Evolutionary conservation across 495 filamentous ascomycete genomes (phyloP), one percentile per base, ranked within the genome.

Genomic region (Viridothelium virens): DNA sequence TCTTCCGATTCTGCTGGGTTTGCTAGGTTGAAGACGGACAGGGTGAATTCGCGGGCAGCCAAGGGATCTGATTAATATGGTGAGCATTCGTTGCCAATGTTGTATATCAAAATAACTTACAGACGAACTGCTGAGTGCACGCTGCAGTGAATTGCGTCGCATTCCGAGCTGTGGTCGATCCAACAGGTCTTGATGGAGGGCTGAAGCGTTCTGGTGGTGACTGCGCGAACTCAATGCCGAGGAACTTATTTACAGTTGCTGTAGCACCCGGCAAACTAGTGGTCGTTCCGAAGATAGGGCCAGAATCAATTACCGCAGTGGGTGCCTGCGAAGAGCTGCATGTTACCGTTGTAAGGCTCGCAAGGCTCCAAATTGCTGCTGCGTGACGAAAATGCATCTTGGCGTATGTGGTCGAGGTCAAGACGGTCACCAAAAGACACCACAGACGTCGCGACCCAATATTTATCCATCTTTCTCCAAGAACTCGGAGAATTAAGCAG

Each of bases 61-160:
- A 46, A 4, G 36, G 71, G 68, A 67, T 70, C 66, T 67, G 70
- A 66, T 37, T 34, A 34, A 5, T 31, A 25, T n/a, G 18, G 46
- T 65, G 33, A 65, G 16, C 38, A 33, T 5, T 53, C 14, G 46
- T 62, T 67, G 3, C 61, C 38, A 41, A 38, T 25, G n/a, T 41
- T 16, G 11, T 63, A 61, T 44, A 56, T 38, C 36, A 63, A 25
- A 38, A n/a, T 14, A 47, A 66, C 67, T 25, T 56, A 73, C 72
- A 70, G 63, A 67, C 71, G 61, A 78, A 75, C 64, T 78, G 71
- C 66, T 81, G 79, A 25, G 79, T 77, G 67, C 79, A 81, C 1
- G 75, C 68, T 31, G 73, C 68, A 1, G 63, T 69, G 63, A 68
- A 75, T 16, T 67, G 66, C 44, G 71, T 76, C 2, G 79, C 75